Conservation (phyloP, 352 stramenopile species). For the Pythium aristosporum region DNA sequence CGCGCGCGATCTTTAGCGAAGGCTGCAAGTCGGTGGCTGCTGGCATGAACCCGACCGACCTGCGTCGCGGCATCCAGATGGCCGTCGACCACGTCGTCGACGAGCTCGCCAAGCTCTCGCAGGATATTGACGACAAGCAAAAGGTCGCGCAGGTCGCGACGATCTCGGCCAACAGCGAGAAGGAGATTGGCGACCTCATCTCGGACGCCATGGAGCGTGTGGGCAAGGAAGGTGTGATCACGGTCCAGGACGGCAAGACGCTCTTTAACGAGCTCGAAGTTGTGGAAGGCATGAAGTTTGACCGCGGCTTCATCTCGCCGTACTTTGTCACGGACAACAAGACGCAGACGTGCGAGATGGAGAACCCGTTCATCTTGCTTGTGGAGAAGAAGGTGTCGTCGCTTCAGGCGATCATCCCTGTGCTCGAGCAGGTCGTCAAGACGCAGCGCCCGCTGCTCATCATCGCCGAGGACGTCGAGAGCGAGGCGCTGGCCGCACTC, state of each 20-base stretch:
- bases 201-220: slow-evolving; percentile 99
- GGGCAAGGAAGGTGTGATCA: slow-evolving; percentile 99
- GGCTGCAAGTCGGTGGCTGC: slow-evolving; percentile 99
- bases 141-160: slow-evolving; percentile 99
- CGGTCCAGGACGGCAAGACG: slow-evolving; percentile 99
- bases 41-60: slow-evolving; percentile 99
- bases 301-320: slow-evolving; percentile 99
- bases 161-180: slow-evolving; percentile 99
- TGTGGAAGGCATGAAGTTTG: slow-evolving; percentile 99
- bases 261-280: slow-evolving; percentile 99
- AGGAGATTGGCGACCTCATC: slow-evolving; percentile 98
- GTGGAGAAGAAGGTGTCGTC: slow-evolving; percentile 99
- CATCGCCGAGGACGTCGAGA: slow-evolving; percentile 99
- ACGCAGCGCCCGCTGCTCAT: slow-evolving; percentile 97
- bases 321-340: slow-evolving; percentile 99
- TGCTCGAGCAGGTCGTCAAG: slow-evolving; percentile 98
- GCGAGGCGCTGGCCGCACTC: slow-evolving; percentile 97
- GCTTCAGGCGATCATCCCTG: slow-evolving; percentile 95
- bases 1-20: slow-evolving; percentile 98
- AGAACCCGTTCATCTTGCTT: slow-evolving; percentile 98
- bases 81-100: slow-evolving; percentile 96
- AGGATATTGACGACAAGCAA: slow-evolving; percentile 98
- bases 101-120: slow-evolving; percentile 94
- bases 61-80: slow-evolving; percentile 97
- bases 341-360: slow-evolving; percentile 98